Base-by-base conservation (phyloP, 345 rosid species). In the Laguncularia racemosa region DNA sequence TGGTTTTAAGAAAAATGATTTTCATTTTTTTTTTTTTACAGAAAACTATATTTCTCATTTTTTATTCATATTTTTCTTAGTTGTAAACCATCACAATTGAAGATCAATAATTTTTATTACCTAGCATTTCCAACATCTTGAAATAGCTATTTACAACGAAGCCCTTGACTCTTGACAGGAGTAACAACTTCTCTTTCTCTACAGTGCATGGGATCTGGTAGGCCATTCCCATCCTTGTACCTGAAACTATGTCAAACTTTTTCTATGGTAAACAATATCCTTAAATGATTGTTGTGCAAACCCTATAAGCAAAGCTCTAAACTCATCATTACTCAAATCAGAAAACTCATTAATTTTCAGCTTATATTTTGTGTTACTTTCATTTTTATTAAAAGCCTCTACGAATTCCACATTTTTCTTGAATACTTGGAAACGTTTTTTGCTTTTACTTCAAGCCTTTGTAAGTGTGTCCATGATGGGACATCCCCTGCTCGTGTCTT, bases 281-380 rank as follows among this genome's bases (percentile, higher is more conserved):
- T 47, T 9, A 16, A 14, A 19, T 14, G 26, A 0, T 14, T 19
- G 14, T 12, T 4, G n/a, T 55, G 68, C 70, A n/a, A 72, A 68
- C 50, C 86, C 79, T 0, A 76, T 77, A 58, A 73, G 66, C 20
- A 61, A 46, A n/a, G 49, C 63, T 48, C 69, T 68, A 52, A 85
- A 85, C 64, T 88, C 96, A 12, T 76, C 92, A 13, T 71, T 28
- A 1, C 77, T 76, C 54, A 63, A 21, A 70, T 82, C 91, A 0
- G 85, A 74, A 57, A 82, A 88, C 60, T 65, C 63, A 64, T 84
- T 84, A 53, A 81, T 71, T 20, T 73, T 72, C 40, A 88, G 80
- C 62, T 73, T 74, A 63, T 67, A 84, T 40, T 81, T 69, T 15
- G 53, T 59, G 58, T 62, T 67, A 53, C 20, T 61, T 33, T 69